Evolutionary conservation across 495 filamentous ascomycete species (phyloP), one percentile per base, ranked within the genome.

Genomic region (Immersiella caudata): DNA sequence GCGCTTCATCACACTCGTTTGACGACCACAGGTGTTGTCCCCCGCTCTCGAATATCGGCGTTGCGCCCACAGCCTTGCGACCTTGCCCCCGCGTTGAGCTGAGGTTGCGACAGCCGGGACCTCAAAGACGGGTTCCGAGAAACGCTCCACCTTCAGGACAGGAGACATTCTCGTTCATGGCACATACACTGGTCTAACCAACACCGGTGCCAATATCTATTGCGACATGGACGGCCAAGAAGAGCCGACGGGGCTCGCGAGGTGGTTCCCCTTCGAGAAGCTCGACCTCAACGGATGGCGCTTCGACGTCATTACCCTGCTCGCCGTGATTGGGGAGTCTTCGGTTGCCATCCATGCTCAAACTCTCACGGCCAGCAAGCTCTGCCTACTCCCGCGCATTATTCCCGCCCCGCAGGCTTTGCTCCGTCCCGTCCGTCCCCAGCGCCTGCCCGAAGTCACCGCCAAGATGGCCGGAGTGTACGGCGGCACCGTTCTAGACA

Each of bases 371-470:
- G 82, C 85, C 24, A 84, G 82, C 22, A 73, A 78, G 56, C 76
- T 88, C 26, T 87, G 84, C 68, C 75, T 85, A 22, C 80, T 89
- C 9, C 89, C 89, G 33, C 87, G 88, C 57, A 84, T 91, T 52
- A 81, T 90, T 29, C 89, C 89, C 26, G 89, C 89, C 4, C 89
- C 89, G 20, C 88, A 90, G 75, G 85, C 86, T 33, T 80, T 90
- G 26, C 74, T 90, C 40, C 82, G 85, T 54, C 81, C 87, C 9
- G 74, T 80, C 4, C 84, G 89, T 1, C 88, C 86, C 4, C 76
- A 78, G 66, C 84, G 87, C 54, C 78, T 89, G 40, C 83, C 84
- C 67, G 78, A 85, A 60, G 78, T 80, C 21, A 79, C 79, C 9
- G 84, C 85, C 60, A 81, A 79, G 36, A 83, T 88, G 71, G 78